Base-by-base conservation (phyloP, 1,139 yeast species). In the Hansenula sp. region DNA sequence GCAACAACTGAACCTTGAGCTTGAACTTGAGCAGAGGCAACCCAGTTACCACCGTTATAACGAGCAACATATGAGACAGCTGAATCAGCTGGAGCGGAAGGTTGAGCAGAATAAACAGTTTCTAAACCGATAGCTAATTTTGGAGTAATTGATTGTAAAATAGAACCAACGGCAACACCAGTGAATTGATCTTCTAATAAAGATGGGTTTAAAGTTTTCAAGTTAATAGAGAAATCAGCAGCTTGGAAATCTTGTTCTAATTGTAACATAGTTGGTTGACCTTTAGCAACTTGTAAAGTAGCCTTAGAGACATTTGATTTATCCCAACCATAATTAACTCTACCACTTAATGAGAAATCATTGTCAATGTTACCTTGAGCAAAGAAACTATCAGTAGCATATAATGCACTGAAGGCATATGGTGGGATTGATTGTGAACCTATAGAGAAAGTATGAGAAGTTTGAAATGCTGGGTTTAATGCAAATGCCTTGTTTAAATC, bases 181-280 rank as follows among this genome's bases (percentile, higher is more conserved):
- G 89, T 76, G 69, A 86, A 83, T 50, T 74, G 69, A 46, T 85
- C 84, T 45, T 81, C 76, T 47, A 87, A 69, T 56, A 86, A 66
- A 41, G 88, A 81, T 52, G 99, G 99, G 73, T 94, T 93, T 62
- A 91, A 78, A 43, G 96, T 75, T 74, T 93, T 94, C 63, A 94
- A 73, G 75, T 91, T 91, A 64, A 91, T 65, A 44, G 96, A 84
- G 65, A 81, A 90, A 66, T 93, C 99, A 47, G 77, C 70, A 47
- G 94, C 97, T 68, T 84, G 93, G 71, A 81, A 84, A 68, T 93
- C 99, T 66, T 93, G 98, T 74, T 94, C 99, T 58, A 93, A 74
- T 73, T 93, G 99, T 52, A 89, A 77, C 96, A 93, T 89, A 45
- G 95, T 75, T 52, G 95, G 96, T 72, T 91, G 98, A 50, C 86